phyloP scores from a whole-genome alignment of 2,329 filamentous ascomycete species.

The Westerdykella sp. region DNA sequence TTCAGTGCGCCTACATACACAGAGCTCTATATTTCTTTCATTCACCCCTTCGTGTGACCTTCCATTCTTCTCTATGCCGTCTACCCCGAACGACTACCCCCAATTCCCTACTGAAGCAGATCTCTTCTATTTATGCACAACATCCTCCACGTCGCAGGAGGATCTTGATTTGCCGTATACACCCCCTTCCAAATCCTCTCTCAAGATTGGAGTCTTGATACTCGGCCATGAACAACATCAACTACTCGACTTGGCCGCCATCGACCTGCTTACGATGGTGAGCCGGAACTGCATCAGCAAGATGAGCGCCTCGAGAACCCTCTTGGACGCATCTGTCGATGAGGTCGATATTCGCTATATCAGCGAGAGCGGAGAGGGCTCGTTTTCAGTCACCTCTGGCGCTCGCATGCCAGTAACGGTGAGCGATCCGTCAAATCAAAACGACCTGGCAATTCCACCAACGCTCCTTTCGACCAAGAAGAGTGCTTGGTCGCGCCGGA shows the following conservation, averaged over 20 bases:
- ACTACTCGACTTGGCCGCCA: conserved; percentile 27
- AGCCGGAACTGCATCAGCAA: conserved; percentile 22
- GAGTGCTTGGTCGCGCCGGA: conserved; percentile 29
- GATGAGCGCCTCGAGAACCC: conserved; percentile 17
- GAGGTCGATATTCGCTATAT: conserved; percentile 35
- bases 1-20: neutral
- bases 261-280: conserved; percentile 31
- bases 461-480: conserved; percentile 26
- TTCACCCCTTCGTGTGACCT: conserved; percentile 1
- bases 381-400: conserved; percentile 32
- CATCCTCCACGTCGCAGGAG: conserved; percentile 29
- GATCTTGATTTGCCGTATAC: conserved; percentile 28
- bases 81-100: conserved; percentile 27
- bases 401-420: conserved; percentile 35
- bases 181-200: conserved; percentile 29
- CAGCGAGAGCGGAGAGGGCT: conserved; percentile 32
- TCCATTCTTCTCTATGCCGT: conserved; percentile 22
- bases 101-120: conserved; percentile 32
- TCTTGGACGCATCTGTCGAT: conserved; percentile 29
- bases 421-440: conserved; percentile 16
- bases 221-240: conserved; percentile 25
- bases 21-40: neutral
- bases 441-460: conserved; percentile 9
- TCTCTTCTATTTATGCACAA: conserved; percentile 34
- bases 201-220: conserved; percentile 30